These are phyloP conservation scores for Physcomitrium patens DNA, from an alignment of 225 moss, liverwort and hornwort genomes.

Conservation along the genomic window DNA sequence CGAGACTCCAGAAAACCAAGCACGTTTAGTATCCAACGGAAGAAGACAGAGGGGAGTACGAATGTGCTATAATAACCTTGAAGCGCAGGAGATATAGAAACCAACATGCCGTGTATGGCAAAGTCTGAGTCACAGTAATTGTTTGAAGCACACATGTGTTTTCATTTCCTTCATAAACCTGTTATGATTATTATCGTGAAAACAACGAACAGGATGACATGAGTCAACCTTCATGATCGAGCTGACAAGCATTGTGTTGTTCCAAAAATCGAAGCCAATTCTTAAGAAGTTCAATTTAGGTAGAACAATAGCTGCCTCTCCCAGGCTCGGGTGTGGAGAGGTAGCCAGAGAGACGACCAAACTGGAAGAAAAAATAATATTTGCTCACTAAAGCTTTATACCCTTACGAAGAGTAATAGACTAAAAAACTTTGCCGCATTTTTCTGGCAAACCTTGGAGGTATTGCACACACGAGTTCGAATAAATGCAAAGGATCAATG, in stretches of 20 bases:
- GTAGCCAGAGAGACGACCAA: not conserved
- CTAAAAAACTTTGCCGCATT: not conserved
- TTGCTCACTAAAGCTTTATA: not conserved
- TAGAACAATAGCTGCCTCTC: constrained; percentile 12
- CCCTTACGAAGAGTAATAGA: not conserved
- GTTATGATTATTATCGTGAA: not conserved
- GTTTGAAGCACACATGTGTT: constrained; percentile 6
- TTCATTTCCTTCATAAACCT: not conserved
- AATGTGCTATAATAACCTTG: constrained; percentile 1
- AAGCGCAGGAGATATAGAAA: not conserved
- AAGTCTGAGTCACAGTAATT: not conserved
- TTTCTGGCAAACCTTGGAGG: not conserved
- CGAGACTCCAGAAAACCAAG: not conserved
- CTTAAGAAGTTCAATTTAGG: constrained; percentile 15
- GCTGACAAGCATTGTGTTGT: constrained; percentile 13
- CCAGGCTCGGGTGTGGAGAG: not conserved
- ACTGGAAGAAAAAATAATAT: not conserved
- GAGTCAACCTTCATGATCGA: constrained; percentile 1
- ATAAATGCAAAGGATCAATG: not conserved
- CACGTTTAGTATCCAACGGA: not conserved
- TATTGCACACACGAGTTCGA: not conserved
- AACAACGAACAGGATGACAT: not conserved
- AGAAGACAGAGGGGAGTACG: not conserved
- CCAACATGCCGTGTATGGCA: not conserved
- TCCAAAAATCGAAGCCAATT: not conserved